Evolutionary conservation across 2,329 filamentous ascomycete species (phyloP).

Genomic region (Scedosporium dehoogii): DNA sequence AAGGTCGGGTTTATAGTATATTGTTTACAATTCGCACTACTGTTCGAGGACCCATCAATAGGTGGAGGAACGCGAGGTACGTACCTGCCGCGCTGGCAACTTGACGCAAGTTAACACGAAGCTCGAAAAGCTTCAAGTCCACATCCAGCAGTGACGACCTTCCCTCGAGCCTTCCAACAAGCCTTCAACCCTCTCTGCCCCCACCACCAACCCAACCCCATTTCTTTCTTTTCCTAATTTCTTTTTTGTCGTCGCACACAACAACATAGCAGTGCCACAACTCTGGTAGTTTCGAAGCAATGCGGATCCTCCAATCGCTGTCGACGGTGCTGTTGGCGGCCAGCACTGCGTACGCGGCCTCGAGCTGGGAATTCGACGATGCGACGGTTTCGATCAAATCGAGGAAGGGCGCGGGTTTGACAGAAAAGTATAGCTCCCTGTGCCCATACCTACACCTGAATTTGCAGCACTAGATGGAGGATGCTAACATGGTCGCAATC

Average conservation of each 20-base stretch:
- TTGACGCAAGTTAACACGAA: constrained; percentile 7
- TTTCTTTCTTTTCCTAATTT: not conserved
- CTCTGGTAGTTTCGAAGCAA: constrained; percentile 14
- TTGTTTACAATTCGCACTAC: not conserved
- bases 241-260: constrained; percentile 10
- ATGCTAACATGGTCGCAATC: not conserved
- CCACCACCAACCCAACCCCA: not conserved
- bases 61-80: not conserved
- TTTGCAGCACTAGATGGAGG: not conserved
- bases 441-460: not conserved
- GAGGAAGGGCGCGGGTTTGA: constrained; percentile 53
- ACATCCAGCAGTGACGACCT: not conserved
- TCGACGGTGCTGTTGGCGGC: constrained; percentile 35
- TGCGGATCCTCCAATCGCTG: constrained; percentile 26
- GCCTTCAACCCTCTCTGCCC: constrained; percentile 9
- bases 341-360: constrained; percentile 40
- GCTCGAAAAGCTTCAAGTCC: constrained; percentile 3
- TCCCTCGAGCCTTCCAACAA: constrained; percentile 1
- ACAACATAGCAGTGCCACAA: not conserved
- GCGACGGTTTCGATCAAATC: constrained; percentile 54
- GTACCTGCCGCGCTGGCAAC: constrained; percentile 6
- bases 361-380: constrained; percentile 66
- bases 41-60: not conserved
- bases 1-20: not conserved
- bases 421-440: constrained; percentile 51